Conservation (phyloP, 108 stramenopile genomes). For the Cyclostephanos tholiformis region DNA sequence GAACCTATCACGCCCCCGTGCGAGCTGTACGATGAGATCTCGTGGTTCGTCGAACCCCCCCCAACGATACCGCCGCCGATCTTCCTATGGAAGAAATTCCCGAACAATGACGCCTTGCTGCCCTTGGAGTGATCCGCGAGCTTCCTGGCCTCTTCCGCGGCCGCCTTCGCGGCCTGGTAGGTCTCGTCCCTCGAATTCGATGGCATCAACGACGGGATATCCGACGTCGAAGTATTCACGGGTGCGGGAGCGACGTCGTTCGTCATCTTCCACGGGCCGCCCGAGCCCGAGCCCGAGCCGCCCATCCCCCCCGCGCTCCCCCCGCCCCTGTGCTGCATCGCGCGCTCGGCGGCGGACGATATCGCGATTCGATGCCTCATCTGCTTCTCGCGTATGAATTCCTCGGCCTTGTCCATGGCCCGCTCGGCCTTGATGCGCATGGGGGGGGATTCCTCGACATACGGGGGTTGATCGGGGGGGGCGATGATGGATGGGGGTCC, state of each 20-base stretch:
- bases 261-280: neutral
- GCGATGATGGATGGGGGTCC: neutral
- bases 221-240: neutral
- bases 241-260: neutral
- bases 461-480: neutral
- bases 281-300: neutral
- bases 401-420: conserved; percentile 33
- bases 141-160: conserved; percentile 43
- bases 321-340: conserved; percentile 24
- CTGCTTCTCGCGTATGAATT: conserved; percentile 49
- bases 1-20: conserved; percentile 44
- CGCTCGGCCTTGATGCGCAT: conserved; percentile 42
- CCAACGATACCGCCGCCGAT: conserved; percentile 1
- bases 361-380: conserved; percentile 39
- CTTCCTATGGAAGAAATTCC: conserved; percentile 34
- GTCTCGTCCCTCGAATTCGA: conserved; percentile 19
- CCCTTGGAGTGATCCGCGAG: conserved; percentile 10
- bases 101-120: conserved; percentile 26
- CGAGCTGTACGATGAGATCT: conserved; percentile 32
- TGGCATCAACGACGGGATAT: neutral
- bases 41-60: conserved; percentile 4
- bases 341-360: conserved; percentile 44
- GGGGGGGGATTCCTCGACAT: conserved; percentile 19
- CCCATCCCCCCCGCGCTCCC: neutral
- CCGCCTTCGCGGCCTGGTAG: conserved; percentile 48